Percentiles rank a stretch among this genome's conserved stretches.
phyloP scores from a whole-genome alignment of 148 eudicot genomes.

The Chenopodium quinoa region DNA sequence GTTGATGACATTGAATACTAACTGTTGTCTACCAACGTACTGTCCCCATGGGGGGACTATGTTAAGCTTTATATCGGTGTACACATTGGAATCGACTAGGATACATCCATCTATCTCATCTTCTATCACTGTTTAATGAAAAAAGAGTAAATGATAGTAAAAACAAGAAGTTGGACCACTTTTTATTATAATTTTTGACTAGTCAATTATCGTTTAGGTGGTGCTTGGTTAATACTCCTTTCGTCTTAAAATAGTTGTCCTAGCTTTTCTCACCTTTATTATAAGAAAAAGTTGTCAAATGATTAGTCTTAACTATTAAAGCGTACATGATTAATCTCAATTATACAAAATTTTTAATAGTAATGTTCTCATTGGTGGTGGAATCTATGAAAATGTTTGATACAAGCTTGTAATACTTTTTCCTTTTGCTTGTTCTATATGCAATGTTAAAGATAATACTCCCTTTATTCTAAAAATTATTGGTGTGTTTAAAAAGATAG shows the following conservation, averaged over 20 bases:
- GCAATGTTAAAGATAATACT: too few relatives aligned
- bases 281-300: not conserved
- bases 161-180: not conserved
- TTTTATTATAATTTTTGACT: not conserved
- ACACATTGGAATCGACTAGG: not conserved
- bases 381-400: too few relatives aligned
- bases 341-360: too few relatives aligned
- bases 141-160: not conserved
- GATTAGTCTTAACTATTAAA: not conserved
- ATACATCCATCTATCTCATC: not conserved
- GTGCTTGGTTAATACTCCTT: not conserved
- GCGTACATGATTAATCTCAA: not conserved
- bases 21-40: slow-evolving; percentile 5
- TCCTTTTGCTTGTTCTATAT: too few relatives aligned
- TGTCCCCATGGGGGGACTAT: slow-evolving; percentile 1
- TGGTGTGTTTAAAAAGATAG: too few relatives aligned
- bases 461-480: too few relatives aligned
- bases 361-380: too few relatives aligned
- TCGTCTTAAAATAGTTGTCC: not conserved
- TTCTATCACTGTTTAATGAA: not conserved
- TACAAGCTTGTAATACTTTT: too few relatives aligned
- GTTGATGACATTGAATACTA: slow-evolving; percentile 29
- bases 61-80: not conserved
- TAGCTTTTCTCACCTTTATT: not conserved
- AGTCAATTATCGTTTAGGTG: not conserved